Conservation (phyloP, 2,329 filamentous ascomycete genomes). For the Arthrobotrys entomopaga region DNA sequence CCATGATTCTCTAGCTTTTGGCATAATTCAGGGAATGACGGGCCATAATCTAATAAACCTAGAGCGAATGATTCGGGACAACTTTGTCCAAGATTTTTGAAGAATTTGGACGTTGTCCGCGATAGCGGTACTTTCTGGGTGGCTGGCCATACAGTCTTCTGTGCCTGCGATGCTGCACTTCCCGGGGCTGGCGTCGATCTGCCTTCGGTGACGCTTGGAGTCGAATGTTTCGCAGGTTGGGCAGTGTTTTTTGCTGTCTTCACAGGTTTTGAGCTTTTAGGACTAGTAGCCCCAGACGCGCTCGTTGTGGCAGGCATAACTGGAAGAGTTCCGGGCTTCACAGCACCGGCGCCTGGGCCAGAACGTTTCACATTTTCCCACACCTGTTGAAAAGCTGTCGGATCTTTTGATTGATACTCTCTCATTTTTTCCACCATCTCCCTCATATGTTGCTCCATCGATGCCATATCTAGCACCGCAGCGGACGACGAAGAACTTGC, state of each 20-base stretch:
- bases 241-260: slow-evolving; percentile 8
- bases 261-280: slow-evolving; percentile 22
- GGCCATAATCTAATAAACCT: slow-evolving; percentile 33
- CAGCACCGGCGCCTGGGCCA: slow-evolving; percentile 49
- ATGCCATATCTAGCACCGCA: slow-evolving; percentile 30
- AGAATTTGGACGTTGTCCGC: slow-evolving; percentile 23
- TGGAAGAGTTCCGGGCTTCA: slow-evolving; percentile 12
- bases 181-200: slow-evolving; percentile 5
- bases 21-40: slow-evolving; percentile 38
- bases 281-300: slow-evolving; percentile 54
- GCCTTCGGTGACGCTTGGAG: not conserved
- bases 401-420: slow-evolving; percentile 68
- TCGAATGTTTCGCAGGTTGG: slow-evolving; percentile 1
- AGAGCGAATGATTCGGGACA: slow-evolving; percentile 29
- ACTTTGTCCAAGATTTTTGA: slow-evolving; percentile 6
- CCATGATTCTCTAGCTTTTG: slow-evolving; percentile 30
- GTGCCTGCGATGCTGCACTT: slow-evolving; percentile 32
- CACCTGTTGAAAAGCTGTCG: slow-evolving; percentile 67
- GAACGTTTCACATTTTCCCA: slow-evolving; percentile 68
- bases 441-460: slow-evolving; percentile 60
- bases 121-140: slow-evolving; percentile 32
- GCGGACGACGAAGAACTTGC: not conserved
- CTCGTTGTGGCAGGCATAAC: slow-evolving; percentile 46
- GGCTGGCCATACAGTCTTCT: slow-evolving; percentile 42
- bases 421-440: slow-evolving; percentile 67